Evolutionary conservation across 768 basidiomycete genomes (phyloP).

Genomic region (Suillus tomentosus): DNA sequence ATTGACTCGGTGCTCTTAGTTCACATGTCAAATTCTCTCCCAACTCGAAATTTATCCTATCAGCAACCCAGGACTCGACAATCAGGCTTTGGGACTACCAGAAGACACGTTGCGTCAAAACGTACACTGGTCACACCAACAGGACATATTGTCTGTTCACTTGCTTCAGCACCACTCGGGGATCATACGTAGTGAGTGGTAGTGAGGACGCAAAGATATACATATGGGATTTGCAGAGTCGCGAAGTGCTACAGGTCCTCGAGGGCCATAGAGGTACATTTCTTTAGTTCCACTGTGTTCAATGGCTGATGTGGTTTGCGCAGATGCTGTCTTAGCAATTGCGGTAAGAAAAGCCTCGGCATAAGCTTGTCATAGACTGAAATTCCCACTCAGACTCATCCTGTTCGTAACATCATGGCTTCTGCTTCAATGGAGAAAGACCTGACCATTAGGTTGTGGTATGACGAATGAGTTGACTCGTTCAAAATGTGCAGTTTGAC

Average conservation of each 20-base stretch:
- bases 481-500: not conserved
- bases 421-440: conserved; percentile 93
- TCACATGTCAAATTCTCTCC: conserved; percentile 91
- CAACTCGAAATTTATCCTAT: conserved; percentile 87
- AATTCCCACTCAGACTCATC: conserved; percentile 63
- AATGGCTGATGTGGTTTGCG: conserved; percentile 6
- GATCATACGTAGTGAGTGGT: conserved; percentile 80
- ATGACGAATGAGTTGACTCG: conserved; percentile 44
- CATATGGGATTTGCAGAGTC: conserved; percentile 87
- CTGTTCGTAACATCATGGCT: conserved; percentile 71
- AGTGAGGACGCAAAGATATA: conserved; percentile 89
- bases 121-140: conserved; percentile 85
- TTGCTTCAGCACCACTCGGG: conserved; percentile 58
- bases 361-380: conserved; percentile 4
- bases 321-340: conserved; percentile 71
- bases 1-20: conserved; percentile 39
- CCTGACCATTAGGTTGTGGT: conserved; percentile 81
- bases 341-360: conserved; percentile 49
- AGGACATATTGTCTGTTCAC: conserved; percentile 80
- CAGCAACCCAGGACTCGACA: conserved; percentile 92
- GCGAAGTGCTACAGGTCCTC: conserved; percentile 71
- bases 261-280: conserved; percentile 78
- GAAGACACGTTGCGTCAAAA: conserved; percentile 88
- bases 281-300: not conserved
- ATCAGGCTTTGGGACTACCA: conserved; percentile 95